Conservation (phyloP, 1,139 yeast species). For the Starmera stellimalicola region DNA sequence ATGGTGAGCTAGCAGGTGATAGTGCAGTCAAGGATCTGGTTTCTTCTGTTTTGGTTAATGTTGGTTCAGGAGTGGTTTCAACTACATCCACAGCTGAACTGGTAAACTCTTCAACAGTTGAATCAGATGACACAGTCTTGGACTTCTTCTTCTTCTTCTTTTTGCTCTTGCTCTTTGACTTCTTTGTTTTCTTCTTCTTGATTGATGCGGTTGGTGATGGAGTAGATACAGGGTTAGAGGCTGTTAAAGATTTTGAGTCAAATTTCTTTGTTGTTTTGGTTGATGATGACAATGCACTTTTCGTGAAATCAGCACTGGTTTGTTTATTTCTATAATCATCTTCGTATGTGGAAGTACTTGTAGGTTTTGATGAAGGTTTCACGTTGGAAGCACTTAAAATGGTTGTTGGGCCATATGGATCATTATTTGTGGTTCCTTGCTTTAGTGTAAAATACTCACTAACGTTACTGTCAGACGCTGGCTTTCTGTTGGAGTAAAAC, state of each 20-base stretch:
- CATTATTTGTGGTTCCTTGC: slow-evolving; percentile 9
- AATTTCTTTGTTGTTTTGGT: no score
- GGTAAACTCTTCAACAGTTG: neutral
- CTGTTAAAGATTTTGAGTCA: no score
- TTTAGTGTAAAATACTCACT: slow-evolving; percentile 17
- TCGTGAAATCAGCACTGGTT: no score
- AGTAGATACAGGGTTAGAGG: neutral
- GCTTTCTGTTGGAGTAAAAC: slow-evolving; percentile 9
- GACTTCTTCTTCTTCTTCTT: neutral
- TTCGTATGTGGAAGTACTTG: neutral
- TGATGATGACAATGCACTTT: no score
- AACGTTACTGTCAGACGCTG: slow-evolving; percentile 6
- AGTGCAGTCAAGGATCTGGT: slow-evolving; percentile 1
- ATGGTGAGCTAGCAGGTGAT: neutral
- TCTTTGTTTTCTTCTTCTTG: neutral
- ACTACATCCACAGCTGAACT: neutral
- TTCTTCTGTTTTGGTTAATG: neutral
- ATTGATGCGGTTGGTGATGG: neutral
- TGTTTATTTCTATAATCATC: neutral
- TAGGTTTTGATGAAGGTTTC: neutral
- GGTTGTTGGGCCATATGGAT: neutral
- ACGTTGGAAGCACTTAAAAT: neutral
- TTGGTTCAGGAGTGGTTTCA: neutral
- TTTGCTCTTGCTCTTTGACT: slow-evolving; percentile 1
- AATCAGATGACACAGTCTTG: slow-evolving; percentile 1